phyloP scores from a whole-genome alignment of 192 early-diverging fungal species.

The Spizellomyces sp. region DNA sequence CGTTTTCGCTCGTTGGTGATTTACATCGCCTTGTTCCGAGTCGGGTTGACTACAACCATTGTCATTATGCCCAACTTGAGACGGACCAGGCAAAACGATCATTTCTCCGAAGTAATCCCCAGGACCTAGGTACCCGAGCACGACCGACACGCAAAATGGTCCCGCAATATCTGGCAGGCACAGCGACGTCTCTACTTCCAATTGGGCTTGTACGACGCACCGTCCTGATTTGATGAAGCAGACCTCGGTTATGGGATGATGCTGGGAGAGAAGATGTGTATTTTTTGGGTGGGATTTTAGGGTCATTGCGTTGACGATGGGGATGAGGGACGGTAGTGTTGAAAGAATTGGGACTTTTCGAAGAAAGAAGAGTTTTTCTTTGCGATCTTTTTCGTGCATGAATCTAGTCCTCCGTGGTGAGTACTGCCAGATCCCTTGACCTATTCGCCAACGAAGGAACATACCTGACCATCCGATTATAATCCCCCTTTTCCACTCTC shows the following conservation, averaged over 20 bases:
- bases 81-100: neutral
- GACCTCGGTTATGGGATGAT: conserved; percentile 19
- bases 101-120: conserved; percentile 41
- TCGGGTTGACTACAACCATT: too few species aligned
- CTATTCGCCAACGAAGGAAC: neutral
- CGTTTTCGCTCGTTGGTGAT: too few species aligned
- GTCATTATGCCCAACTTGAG: neutral
- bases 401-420: conserved; percentile 25
- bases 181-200: conserved; percentile 1
- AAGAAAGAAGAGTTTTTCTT: conserved; percentile 47
- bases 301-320: conserved; percentile 16
- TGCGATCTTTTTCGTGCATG: conserved; percentile 40
- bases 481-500: conserved; percentile 45
- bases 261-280: conserved; percentile 5
- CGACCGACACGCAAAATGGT: neutral
- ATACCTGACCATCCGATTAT: conserved; percentile 40
- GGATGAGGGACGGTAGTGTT: neutral
- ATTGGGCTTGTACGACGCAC: conserved; percentile 10
- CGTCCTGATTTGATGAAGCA: conserved; percentile 14
- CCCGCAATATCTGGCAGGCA: neutral
- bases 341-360: conserved; percentile 35
- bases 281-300: conserved; percentile 2
- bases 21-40: too few species aligned
- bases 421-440: neutral
- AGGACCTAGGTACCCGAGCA: conserved; percentile 13